Percentiles rank a stretch among this genome's conserved stretches.
phyloP scores from a whole-genome alignment of 768 basidiomycete genomes.

The Mycena filopes region DNA sequence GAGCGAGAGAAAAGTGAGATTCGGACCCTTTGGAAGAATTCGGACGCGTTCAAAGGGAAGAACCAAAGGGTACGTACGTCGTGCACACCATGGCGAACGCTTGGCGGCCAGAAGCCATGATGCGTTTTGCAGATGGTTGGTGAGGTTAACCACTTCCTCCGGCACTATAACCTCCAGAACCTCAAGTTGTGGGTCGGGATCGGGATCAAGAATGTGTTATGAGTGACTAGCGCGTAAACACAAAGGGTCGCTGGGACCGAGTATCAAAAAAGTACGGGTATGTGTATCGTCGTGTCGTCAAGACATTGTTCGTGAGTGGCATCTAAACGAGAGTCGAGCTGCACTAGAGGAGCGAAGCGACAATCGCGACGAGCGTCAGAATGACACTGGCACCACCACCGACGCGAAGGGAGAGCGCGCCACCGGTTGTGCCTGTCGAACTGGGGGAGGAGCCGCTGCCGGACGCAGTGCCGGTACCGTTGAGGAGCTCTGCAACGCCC shows the following conservation, averaged over 20 bases:
- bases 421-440: conserved; percentile 36
- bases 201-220: conserved; percentile 2
- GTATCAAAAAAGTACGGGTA: conserved; percentile 9
- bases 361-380: conserved; percentile 43
- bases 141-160: too few species aligned
- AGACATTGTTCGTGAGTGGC: conserved; percentile 32
- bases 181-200: neutral
- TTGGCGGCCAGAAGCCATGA: too few species aligned
- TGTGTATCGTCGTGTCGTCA: conserved; percentile 26
- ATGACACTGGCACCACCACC: conserved; percentile 44
- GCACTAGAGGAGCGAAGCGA: conserved; percentile 47
- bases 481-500: conserved; percentile 61
- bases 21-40: too few species aligned
- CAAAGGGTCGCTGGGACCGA: conserved; percentile 31
- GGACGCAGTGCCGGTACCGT: conserved; percentile 57
- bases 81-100: too few species aligned
- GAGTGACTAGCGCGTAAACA: conserved; percentile 16
- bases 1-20: neutral
- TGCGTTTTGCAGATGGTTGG: too few species aligned
- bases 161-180: too few species aligned
- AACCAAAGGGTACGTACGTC: too few species aligned
- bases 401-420: conserved; percentile 46
- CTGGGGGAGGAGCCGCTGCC: conserved; percentile 36
- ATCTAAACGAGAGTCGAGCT: conserved; percentile 29
- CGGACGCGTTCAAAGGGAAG: too few species aligned